phyloP scores from a whole-genome alignment of 2,329 filamentous ascomycete species.

The Colletotrichum sublineola region DNA sequence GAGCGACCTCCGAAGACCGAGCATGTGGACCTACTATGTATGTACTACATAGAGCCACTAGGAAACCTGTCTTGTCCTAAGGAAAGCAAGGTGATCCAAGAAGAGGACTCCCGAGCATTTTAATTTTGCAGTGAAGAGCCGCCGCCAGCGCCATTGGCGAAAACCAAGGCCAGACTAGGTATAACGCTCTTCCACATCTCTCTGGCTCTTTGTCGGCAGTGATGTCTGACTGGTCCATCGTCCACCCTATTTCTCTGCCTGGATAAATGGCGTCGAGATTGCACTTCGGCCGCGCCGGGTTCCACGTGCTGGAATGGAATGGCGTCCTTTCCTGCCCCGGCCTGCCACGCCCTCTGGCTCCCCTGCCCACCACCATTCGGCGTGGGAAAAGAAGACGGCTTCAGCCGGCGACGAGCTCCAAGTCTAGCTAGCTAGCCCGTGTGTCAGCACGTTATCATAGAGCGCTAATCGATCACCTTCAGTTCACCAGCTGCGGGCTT shows the following conservation, averaged over 20 bases:
- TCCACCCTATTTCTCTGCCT: conserved; percentile 2
- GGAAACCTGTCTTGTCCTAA: not conserved
- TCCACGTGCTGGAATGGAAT: conserved; percentile 18
- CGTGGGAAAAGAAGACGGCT: not conserved
- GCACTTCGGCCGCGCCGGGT: conserved; percentile 35
- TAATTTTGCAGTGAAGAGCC: not conserved
- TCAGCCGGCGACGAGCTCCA: not conserved
- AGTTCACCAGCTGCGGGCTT: not conserved
- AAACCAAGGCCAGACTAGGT: not conserved
- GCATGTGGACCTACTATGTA: not conserved
- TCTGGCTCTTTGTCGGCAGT: not conserved
- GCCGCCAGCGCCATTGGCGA: not conserved
- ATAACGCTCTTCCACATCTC: not conserved
- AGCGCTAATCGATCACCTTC: fast-evolving
- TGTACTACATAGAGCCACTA: not conserved
- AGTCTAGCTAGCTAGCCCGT: not conserved
- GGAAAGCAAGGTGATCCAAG: not conserved
- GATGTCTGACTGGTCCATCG: not conserved
- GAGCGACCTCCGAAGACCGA: not conserved
- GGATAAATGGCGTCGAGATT: conserved; percentile 20
- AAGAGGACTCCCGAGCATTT: not conserved
- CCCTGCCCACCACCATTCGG: too few species aligned
- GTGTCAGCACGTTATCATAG: not conserved
- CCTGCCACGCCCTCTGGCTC: not conserved
- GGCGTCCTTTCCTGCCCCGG: not conserved